Percentiles rank a stretch among this genome's conserved stretches.
Conservation (phyloP, 768 basidiomycete genomes). For the Suillus subaureus region DNA sequence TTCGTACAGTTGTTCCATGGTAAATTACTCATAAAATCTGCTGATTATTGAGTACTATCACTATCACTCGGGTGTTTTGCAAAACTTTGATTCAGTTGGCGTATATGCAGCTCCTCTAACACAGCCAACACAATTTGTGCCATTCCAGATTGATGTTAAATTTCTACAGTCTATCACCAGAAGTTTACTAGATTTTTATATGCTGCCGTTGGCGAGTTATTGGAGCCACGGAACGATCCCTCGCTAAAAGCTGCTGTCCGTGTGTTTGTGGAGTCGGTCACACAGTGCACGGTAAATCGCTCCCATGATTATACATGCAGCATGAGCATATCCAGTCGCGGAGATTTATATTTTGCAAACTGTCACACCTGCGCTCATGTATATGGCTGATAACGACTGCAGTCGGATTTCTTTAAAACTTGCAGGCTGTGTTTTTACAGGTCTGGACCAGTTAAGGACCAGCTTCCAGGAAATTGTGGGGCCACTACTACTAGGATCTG, state of each 20-base stretch:
- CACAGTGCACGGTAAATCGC: neutral
- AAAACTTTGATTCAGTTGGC: no score
- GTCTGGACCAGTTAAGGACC: constrained; percentile 33
- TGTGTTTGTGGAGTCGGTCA: neutral
- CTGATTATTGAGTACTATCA: neutral
- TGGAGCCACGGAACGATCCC: neutral
- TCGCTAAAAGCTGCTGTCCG: neutral
- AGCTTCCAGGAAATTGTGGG: neutral
- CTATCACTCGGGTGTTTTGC: neutral
- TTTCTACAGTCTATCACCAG: no score
- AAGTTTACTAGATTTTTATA: no score
- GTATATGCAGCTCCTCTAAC: neutral
- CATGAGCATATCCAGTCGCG: neutral
- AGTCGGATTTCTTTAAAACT: neutral
- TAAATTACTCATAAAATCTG: neutral
- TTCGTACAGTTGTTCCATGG: neutral
- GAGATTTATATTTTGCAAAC: neutral
- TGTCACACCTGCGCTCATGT: neutral
- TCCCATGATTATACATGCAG: neutral
- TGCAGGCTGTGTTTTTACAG: no score
- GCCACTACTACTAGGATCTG: neutral
- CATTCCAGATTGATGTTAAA: neutral
- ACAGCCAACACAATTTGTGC: neutral
- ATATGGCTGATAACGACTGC: neutral
- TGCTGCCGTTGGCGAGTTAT: neutral